Percentiles rank a stretch among this genome's conserved stretches.
Conservation (phyloP, 2,329 filamentous ascomycete species). For the Furcasterigmium furcatum region DNA sequence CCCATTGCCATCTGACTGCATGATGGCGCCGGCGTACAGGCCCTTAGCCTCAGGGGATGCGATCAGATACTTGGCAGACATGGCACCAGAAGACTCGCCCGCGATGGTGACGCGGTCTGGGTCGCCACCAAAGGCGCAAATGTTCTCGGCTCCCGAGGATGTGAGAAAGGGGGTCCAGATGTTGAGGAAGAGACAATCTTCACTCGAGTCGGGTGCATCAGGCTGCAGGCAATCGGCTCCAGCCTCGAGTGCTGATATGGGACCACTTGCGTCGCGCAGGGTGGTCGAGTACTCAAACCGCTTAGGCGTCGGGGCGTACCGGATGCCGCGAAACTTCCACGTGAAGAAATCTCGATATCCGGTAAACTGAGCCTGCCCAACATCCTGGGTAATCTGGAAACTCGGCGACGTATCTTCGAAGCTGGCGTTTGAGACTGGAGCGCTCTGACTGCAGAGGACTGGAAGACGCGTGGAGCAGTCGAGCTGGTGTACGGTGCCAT, state of each 20-base stretch:
- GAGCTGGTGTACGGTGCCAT: neutral
- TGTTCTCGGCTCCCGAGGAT: conserved; percentile 31
- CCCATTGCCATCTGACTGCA: conserved; percentile 33
- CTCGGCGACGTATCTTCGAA: neutral
- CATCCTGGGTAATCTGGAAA: neutral
- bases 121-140: conserved; percentile 52
- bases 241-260: neutral
- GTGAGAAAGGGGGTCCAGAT: conserved; percentile 36
- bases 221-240: conserved; percentile 1
- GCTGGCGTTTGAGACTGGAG: neutral
- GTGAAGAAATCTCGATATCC: conserved; percentile 1
- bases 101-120: conserved; percentile 53
- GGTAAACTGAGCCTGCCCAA: neutral
- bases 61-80: conserved; percentile 46
- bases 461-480: neutral
- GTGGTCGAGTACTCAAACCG: neutral
- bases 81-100: conserved; percentile 51
- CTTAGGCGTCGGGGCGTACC: neutral
- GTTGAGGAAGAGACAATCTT: conserved; percentile 47
- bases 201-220: conserved; percentile 16
- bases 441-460: neutral
- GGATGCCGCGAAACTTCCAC: conserved; percentile 1
- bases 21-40: conserved; percentile 44
- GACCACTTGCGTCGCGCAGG: neutral
- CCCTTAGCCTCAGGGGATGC: conserved; percentile 42